These are phyloP conservation scores for Sugiyamaella paludigena DNA, from an alignment of 1,139 yeast species.

Conservation along the genomic window DNA sequence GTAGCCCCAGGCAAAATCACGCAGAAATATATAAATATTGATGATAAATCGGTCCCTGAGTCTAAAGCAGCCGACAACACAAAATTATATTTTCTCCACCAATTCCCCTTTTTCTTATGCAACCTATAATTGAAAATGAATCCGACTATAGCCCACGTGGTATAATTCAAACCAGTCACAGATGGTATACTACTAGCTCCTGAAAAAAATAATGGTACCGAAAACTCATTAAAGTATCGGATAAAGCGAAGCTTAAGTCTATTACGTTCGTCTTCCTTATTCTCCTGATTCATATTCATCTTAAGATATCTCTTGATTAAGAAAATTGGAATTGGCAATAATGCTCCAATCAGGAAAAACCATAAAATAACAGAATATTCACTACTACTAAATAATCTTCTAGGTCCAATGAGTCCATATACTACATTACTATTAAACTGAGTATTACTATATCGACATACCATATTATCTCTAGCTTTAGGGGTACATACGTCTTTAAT, in stretches of 20 bases:
- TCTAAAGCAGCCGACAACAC: constrained; percentile 55
- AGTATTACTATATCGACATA: constrained; percentile 43
- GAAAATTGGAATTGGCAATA: constrained; percentile 20
- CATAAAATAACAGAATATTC: constrained; percentile 48
- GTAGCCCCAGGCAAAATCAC: constrained; percentile 43
- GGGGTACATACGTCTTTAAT: constrained; percentile 47
- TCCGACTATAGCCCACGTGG: constrained; percentile 34
- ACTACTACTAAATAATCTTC: constrained; percentile 46
- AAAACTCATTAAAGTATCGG: constrained; percentile 47
- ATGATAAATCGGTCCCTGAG: constrained; percentile 46
- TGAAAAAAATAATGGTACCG: constrained; percentile 46
- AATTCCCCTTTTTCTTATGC: constrained; percentile 47
- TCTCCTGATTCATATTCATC: constrained; percentile 36
- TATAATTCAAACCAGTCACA: constrained; percentile 14
- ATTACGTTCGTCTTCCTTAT: constrained; percentile 49
- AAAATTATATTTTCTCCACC: constrained; percentile 52
- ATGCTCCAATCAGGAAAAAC: constrained; percentile 44
- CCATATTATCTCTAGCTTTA: constrained; percentile 33
- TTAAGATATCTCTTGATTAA: background rate
- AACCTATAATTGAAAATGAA: constrained; percentile 52
- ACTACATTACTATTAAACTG: constrained; percentile 52
- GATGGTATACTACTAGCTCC: constrained; percentile 12
- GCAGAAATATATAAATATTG: constrained; percentile 50
- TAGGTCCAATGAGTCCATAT: constrained; percentile 67
- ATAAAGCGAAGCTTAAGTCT: constrained; percentile 48